These are phyloP conservation scores for Phytopythium vexans DNA, from an alignment of 352 stramenopile species.

Conservation along the genomic window DNA sequence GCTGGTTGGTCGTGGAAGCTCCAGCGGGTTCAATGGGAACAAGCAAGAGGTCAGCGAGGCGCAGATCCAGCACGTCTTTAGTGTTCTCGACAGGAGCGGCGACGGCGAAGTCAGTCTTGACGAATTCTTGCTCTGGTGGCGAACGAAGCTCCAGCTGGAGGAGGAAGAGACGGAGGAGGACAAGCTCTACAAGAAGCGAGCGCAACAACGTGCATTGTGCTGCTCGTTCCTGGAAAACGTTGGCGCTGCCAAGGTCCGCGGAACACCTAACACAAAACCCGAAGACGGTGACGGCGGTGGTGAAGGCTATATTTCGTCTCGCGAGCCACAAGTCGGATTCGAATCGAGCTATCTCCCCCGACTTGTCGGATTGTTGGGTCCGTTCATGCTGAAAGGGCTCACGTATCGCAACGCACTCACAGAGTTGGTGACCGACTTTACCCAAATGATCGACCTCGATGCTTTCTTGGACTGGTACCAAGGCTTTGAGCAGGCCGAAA, in stretches of 20 bases:
- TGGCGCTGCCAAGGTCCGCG: slow-evolving; percentile 8
- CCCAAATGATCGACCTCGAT: slow-evolving; percentile 40
- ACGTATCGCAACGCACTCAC: slow-evolving; percentile 47
- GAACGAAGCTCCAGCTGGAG: slow-evolving; percentile 60
- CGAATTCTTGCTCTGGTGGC: slow-evolving; percentile 78
- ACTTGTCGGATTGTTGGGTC: slow-evolving; percentile 40
- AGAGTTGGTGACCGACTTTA: slow-evolving; percentile 28
- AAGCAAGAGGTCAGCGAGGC: slow-evolving; percentile 18
- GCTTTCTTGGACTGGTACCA: slow-evolving; percentile 57
- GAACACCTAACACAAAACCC: not conserved
- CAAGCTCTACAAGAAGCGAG: slow-evolving; percentile 15
- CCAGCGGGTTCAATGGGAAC: not conserved
- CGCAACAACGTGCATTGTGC: slow-evolving; percentile 21
- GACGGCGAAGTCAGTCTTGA: slow-evolving; percentile 62
- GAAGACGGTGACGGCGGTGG: not conserved
- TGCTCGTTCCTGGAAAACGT: slow-evolving; percentile 42
- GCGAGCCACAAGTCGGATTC: slow-evolving; percentile 20
- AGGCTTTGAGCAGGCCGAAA: slow-evolving; percentile 38
- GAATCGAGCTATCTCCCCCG: slow-evolving; percentile 60
- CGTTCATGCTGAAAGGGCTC: slow-evolving; percentile 52
- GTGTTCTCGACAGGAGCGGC: slow-evolving; percentile 57
- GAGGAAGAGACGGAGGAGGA: slow-evolving; percentile 37
- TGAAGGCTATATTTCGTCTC: too few species aligned
- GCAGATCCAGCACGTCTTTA: slow-evolving; percentile 52
- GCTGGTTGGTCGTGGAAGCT: slow-evolving; percentile 28